Evolutionary conservation across 2,329 filamentous ascomycete species (phyloP).

Genomic region (Arachnopeziza araneosa): DNA sequence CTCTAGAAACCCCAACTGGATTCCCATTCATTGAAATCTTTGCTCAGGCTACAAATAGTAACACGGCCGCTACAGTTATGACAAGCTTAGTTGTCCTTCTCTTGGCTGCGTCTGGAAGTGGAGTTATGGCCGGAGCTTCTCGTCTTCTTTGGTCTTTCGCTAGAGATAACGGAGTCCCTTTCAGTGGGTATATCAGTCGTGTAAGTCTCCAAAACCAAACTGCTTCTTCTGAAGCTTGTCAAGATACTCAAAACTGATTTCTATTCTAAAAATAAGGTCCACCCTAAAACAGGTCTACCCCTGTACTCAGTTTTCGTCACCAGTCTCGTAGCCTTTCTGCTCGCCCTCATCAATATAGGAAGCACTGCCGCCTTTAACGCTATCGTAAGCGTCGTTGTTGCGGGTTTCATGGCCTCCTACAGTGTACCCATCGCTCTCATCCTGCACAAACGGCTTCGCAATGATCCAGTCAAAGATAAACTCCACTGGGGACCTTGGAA

Average conservation of each 20-base stretch:
- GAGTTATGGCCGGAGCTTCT: conserved; percentile 34
- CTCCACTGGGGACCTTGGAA: conserved; percentile 20
- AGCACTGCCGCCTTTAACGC: conserved; percentile 39
- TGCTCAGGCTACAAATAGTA: conserved; percentile 36
- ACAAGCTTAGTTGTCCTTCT: conserved; percentile 23
- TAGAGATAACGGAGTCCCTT: conserved; percentile 15
- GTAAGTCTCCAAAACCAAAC: conserved; percentile 1
- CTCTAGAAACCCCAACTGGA: conserved; percentile 42
- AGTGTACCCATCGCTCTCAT: conserved; percentile 35
- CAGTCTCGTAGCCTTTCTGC: conserved; percentile 28
- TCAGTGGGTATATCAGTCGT: conserved; percentile 7
- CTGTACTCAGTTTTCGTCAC: conserved; percentile 21
- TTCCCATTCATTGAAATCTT: conserved; percentile 57
- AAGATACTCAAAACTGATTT: not conserved
- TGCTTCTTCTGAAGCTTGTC: too few species aligned
- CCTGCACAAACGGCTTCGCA: conserved; percentile 36
- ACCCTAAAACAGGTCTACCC: conserved; percentile 17
- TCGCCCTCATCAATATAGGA: conserved; percentile 39
- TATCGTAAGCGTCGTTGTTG: conserved; percentile 38
- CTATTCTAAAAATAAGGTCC: conserved; percentile 14
- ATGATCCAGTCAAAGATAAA: conserved; percentile 16
- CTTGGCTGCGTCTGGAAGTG: conserved; percentile 34
- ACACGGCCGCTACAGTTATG: conserved; percentile 33
- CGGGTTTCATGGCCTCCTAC: conserved; percentile 40
- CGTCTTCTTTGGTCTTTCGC: conserved; percentile 28